A percentile compares a stretch with the other conserved stretches of the same genome.
These are phyloP conservation scores for Nymphaea thermarum DNA, from an alignment of 164 flowering plant species.

Conservation along the genomic window DNA sequence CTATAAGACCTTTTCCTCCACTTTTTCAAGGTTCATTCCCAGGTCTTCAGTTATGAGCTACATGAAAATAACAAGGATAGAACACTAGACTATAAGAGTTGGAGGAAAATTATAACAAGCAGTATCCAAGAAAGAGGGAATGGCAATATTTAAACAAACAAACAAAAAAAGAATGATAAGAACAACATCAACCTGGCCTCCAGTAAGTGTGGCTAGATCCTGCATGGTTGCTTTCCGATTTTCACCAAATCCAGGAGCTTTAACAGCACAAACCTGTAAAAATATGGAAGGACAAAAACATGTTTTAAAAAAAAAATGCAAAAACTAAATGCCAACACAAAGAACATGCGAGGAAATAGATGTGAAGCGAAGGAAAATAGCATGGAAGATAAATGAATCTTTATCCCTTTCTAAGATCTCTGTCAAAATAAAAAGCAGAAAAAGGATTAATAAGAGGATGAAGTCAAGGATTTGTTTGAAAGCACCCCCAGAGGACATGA, in stretches of 20 bases:
- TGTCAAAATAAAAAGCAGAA: too few relatives aligned
- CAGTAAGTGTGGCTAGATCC: slow-evolving; percentile 78
- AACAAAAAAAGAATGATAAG: background rate
- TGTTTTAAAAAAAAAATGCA: background rate
- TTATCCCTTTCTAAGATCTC: too few relatives aligned
- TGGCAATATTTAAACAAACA: background rate
- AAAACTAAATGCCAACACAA: background rate
- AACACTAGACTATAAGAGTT: background rate
- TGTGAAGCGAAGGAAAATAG: background rate
- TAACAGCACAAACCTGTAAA: slow-evolving; percentile 76
- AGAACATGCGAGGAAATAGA: background rate
- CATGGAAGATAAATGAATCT: background rate
- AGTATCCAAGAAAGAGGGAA: background rate
- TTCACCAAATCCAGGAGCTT: slow-evolving; percentile 98
- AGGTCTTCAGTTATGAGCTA: slow-evolving; percentile 80
- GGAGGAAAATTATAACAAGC: background rate
- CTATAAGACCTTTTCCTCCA: too few relatives aligned
- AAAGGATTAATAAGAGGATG: too few relatives aligned
- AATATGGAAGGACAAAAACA: background rate
- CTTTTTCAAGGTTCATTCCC: slow-evolving; percentile 78
- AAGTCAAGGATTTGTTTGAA: too few relatives aligned
- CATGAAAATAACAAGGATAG: slow-evolving; percentile 1
- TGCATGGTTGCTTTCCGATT: slow-evolving; percentile 73
- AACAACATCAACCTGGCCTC: slow-evolving; percentile 39
- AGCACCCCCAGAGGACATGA: too few relatives aligned